Conservation (phyloP, 768 basidiomycete species). For the Mycena belliarum region DNA sequence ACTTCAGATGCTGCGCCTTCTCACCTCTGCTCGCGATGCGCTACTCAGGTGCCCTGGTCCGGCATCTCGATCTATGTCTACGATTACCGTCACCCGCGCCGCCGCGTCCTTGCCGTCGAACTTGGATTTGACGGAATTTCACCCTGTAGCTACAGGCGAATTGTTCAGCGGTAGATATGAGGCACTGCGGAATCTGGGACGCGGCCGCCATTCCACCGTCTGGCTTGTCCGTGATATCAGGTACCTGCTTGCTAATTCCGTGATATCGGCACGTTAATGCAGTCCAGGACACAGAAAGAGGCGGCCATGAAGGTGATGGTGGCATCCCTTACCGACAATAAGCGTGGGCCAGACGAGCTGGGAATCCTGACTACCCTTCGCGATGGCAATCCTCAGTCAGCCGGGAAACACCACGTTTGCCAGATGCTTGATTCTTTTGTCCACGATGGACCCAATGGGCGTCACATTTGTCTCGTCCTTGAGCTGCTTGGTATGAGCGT, state of each 20-base stretch:
- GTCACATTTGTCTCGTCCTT: conserved; percentile 82
- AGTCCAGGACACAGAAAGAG: conserved; percentile 14
- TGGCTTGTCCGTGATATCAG: not conserved
- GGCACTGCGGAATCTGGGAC: not conserved
- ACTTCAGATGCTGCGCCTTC: too few species aligned
- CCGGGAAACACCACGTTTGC: conserved; percentile 69
- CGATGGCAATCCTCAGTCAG: conserved; percentile 44
- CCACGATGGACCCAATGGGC: conserved; percentile 75
- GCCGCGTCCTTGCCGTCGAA: not conserved
- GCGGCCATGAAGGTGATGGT: not conserved
- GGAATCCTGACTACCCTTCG: conserved; percentile 46
- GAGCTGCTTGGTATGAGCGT: conserved; percentile 82
- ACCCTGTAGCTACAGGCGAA: not conserved
- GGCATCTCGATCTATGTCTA: too few species aligned
- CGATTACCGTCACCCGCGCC: not conserved
- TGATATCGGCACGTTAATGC: not conserved
- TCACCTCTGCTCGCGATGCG: too few species aligned
- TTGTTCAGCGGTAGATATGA: not conserved
- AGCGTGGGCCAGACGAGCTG: conserved; percentile 40
- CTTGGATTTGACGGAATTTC: not conserved
- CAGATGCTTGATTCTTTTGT: conserved; percentile 78
- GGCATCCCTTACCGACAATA: not conserved
- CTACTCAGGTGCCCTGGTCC: too few species aligned
- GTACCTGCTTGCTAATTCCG: not conserved
- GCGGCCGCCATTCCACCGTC: not conserved